Percentiles rank a stretch among this genome's conserved stretches.
These are phyloP conservation scores for Trichoderma hamatum DNA, from an alignment of 2,329 filamentous ascomycete species.

Conservation along the genomic window DNA sequence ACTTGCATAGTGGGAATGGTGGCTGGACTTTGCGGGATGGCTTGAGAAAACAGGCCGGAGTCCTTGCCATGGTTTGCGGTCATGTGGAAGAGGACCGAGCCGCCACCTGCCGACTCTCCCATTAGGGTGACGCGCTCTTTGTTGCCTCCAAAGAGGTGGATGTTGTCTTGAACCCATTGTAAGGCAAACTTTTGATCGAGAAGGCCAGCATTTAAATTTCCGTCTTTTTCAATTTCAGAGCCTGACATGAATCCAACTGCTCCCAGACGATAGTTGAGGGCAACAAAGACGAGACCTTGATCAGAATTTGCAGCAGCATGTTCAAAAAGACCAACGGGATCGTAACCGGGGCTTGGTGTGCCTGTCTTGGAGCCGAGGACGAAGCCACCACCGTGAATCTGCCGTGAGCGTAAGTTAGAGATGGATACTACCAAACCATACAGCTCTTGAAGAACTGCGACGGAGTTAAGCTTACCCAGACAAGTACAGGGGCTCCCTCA, in stretches of 20 bases:
- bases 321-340: background rate
- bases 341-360: background rate
- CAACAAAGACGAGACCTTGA: background rate
- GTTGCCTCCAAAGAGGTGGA: conserved; percentile 52
- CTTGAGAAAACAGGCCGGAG: background rate
- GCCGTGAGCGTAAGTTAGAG: background rate
- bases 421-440: too few species aligned
- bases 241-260: conserved; percentile 44
- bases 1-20: background rate
- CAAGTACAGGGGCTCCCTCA: background rate
- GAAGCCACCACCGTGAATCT: background rate
- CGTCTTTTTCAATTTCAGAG: conserved; percentile 37
- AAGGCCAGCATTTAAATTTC: conserved; percentile 51
- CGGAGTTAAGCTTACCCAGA: background rate
- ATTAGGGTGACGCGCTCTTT: conserved; percentile 41
- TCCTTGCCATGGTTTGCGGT: conserved; percentile 11
- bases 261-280: conserved; percentile 29
- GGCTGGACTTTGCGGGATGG: background rate
- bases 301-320: background rate
- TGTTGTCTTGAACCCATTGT: conserved; percentile 54
- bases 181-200: conserved; percentile 53
- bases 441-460: background rate
- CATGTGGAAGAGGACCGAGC: conserved; percentile 43
- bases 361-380: background rate
- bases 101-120: conserved; percentile 56